Evolutionary conservation across 441 rosid genomes (phyloP), one percentile per base, ranked within the genome.

Genomic region (Euphorbia corollata): DNA sequence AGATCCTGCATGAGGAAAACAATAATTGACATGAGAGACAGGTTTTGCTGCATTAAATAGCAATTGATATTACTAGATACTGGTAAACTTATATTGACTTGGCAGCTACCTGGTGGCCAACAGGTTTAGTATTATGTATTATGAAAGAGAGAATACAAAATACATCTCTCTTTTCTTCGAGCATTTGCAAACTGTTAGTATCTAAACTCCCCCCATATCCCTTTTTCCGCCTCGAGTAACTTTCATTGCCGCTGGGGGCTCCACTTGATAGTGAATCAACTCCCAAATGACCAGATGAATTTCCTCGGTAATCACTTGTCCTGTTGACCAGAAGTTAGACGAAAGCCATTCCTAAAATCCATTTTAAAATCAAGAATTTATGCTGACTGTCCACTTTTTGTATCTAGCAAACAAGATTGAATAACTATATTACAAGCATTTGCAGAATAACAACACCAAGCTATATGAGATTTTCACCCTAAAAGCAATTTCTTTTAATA

Each of bases 51-150:
- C 20, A n/a, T 53, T 62, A 68, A 72, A 68, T 64, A 66, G 61
- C 56, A 45, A 56, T 43, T n/a, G 48, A n/a, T n/a, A n/a, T n/a
- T n/a, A n/a, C 45, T 9, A 51, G 24, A 18, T 19, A 11, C 56
- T 18, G 48, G 50, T 34, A 41, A 18, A 36, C 50, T 63, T 41
- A 9, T 70, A 65, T 59, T 54, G 24, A 54, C n/a, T 20, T 27
- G 24, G 23, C 30, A 68, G 58, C 56, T 80, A 96, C 99, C 98
- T 92, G 99, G 77, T 87, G 99, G 80, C 98, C 99, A 80, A 92
- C 96, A 68, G 99, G 99, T 86, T 90, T 96, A 8, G 97, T 89
- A 73, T 96, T 96, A 78, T 90, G 97, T 69, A 92, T 88, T 71
- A 92, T 70, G 71, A 89, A 89, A 85, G 98, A 90, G 89, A 92